These are phyloP conservation scores for Cubamyces lactineus DNA, from an alignment of 768 basidiomycete species.

Conservation along the genomic window DNA sequence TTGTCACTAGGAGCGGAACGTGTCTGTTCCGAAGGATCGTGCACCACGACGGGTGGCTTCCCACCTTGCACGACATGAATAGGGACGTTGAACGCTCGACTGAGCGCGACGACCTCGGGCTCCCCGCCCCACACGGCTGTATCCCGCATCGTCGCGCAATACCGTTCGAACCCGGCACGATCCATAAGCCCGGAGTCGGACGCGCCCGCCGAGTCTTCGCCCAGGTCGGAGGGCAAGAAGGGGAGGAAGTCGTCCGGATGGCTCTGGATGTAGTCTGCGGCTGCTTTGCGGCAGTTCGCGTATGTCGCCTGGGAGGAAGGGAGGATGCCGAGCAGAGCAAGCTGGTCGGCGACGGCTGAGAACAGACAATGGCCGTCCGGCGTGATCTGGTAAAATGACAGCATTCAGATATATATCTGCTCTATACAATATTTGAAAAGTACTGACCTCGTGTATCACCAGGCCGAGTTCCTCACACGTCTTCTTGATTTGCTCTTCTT, in stretches of 20 bases:
- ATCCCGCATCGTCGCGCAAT: slow-evolving; percentile 77
- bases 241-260: slow-evolving; percentile 93
- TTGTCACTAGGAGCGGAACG: slow-evolving; percentile 40
- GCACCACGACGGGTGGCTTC: slow-evolving; percentile 80
- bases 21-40: slow-evolving; percentile 55
- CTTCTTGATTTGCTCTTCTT: slow-evolving; percentile 63
- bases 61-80: slow-evolving; percentile 91
- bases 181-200: slow-evolving; percentile 74
- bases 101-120: slow-evolving; percentile 92
- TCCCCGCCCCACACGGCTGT: slow-evolving; percentile 98
- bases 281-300: slow-evolving; percentile 60
- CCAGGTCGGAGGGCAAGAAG: slow-evolving; percentile 77
- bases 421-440: no score
- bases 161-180: slow-evolving; percentile 61
- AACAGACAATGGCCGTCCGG: slow-evolving; percentile 98
- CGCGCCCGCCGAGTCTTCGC: slow-evolving; percentile 70
- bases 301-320: slow-evolving; percentile 63
- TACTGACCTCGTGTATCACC: slow-evolving; percentile 63
- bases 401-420: not conserved
- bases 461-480: slow-evolving; percentile 70
- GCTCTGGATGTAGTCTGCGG: slow-evolving; percentile 77
- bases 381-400: slow-evolving; percentile 59
- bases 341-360: slow-evolving; percentile 92
- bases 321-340: slow-evolving; percentile 70
- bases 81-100: slow-evolving; percentile 76